A percentile compares a stretch with the other conserved stretches of the same genome.
These are phyloP conservation scores for Candida ficus DNA, from an alignment of 805 yeast genomes.

Conservation along the genomic window DNA sequence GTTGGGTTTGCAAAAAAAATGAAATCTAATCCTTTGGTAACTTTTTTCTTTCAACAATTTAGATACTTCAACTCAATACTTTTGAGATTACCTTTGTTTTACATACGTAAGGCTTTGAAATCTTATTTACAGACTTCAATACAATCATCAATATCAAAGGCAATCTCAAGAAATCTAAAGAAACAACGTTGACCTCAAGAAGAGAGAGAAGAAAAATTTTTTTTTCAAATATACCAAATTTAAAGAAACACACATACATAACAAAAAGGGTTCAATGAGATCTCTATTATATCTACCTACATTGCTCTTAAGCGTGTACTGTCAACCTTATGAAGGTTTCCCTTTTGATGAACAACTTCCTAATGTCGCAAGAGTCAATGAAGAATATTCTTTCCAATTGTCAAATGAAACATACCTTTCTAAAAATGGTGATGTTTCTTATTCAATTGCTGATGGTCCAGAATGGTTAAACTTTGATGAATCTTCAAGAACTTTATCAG, in stretches of 20 bases:
- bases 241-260: no score
- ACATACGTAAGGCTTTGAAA: neutral
- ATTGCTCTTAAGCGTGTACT: conserved; percentile 14
- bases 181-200: neutral
- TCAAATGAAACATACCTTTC: conserved; percentile 65
- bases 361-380: conserved; percentile 72
- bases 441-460: conserved; percentile 59
- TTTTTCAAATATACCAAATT: no score
- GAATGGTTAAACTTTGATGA: conserved; percentile 75
- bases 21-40: neutral
- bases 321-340: conserved; percentile 57
- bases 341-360: conserved; percentile 85
- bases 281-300: neutral
- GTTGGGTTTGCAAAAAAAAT: neutral
- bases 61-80: neutral
- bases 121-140: neutral
- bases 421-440: conserved; percentile 40
- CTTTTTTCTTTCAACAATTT: neutral
- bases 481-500: conserved; percentile 53
- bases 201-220: neutral
- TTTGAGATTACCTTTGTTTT: neutral
- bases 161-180: neutral
- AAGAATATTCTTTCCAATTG: conserved; percentile 57
- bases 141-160: neutral
- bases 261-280: neutral